Base-by-base conservation (phyloP, 2,329 filamentous ascomycete genomes). In the Colletotrichum scovillei region DNA sequence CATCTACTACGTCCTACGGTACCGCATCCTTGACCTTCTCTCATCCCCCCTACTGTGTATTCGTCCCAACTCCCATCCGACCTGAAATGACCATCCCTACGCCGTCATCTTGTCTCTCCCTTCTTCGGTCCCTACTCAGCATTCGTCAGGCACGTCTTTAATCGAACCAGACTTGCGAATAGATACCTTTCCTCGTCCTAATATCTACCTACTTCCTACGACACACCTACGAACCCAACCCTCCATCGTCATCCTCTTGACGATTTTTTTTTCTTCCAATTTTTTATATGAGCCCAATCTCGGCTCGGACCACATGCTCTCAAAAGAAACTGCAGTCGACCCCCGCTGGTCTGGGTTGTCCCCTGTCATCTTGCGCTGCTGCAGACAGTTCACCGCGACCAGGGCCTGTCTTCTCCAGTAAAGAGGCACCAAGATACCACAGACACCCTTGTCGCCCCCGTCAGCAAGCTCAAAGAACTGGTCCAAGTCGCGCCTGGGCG, bases 291-390 rank as follows among this genome's bases (percentile, higher is more conserved):
- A 73, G 42, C 32, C 46, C 68, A 68, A 73, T 73, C 55, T 73
- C 70, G 70, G 70, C 66, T 70, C 70, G 70, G 70, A 73, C 66
- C 66, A 69, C 70, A 73, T 60, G 66, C 66, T 70, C 70, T 55
- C 70, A 60, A 65, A 65, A 73, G 69, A 52, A 69, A 63, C 63
- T 63, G 69, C 69, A 63, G 32, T 57, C 28, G n/a, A 57, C 49
- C 69, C 56, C 57, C 35, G 30, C 69, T 32, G 35, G 22, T 26
- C 64, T 49, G 28, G 69, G 64, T 62, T 56, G 6, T 57, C 35
- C 69, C 69, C 69, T 72, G 69, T 62, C 49, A 14, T 14, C 56
- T 28, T 55, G n/a, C 42, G 12, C 57, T 60, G 46, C 59, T 57
- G 46, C 65, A 58, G 49, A 28, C 35, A n/a, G 14, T 19, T n/a